Conservation (phyloP, 305 asterid genomes). For the Rubia balearica region DNA sequence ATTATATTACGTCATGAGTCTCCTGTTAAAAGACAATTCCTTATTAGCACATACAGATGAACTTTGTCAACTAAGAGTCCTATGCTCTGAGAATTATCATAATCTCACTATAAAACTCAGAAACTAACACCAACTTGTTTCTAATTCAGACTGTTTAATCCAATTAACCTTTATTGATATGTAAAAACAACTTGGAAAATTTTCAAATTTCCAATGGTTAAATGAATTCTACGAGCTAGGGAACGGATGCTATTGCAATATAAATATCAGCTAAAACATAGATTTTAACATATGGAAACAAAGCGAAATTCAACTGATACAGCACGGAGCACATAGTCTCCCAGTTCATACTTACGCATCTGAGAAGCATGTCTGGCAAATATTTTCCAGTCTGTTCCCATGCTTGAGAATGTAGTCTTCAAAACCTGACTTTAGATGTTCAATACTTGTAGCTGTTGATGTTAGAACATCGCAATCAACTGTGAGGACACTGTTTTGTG, state of each 20-base stretch:
- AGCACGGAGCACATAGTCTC: background rate
- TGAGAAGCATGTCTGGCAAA: slow-evolving; percentile 56
- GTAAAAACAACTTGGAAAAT: background rate
- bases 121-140: background rate
- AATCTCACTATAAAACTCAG: background rate
- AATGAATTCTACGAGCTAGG: background rate
- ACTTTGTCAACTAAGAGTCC: background rate
- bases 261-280: background rate
- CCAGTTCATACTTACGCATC: slow-evolving; percentile 40
- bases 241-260: background rate
- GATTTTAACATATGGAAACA: background rate
- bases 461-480: slow-evolving; percentile 35
- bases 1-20: background rate
- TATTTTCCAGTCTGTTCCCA: slow-evolving; percentile 40
- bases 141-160: background rate
- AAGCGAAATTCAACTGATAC: background rate
- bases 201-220: background rate
- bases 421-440: slow-evolving; percentile 54
- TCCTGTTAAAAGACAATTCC: slow-evolving; percentile 10
- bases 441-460: slow-evolving; percentile 35
- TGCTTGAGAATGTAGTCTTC: slow-evolving; percentile 63
- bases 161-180: background rate
- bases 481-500: slow-evolving; percentile 33
- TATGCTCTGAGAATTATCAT: background rate
- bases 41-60: slow-evolving; percentile 13